Evolutionary conservation across 1,284 basidiomycete genomes (phyloP), one percentile per base, ranked within the genome.

Genomic region (Irpex sp.): DNA sequence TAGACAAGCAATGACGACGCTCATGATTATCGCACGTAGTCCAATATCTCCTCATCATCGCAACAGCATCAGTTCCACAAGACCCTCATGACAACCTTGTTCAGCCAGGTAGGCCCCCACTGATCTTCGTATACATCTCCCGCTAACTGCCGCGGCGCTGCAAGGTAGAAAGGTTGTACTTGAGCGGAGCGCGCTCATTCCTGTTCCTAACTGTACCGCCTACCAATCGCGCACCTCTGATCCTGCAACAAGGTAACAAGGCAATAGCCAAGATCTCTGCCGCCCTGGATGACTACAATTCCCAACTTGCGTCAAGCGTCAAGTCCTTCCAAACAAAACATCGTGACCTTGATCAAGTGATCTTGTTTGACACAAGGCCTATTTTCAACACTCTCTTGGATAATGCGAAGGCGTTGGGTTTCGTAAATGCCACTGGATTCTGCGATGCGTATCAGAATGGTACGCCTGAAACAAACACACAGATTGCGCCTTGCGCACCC

Each of bases 191-290:
- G 38, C 83, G 86, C 17, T 82, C 82, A 47, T 89, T 88, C 76
- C 74, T 88, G 13, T 86, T 89, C 77, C 75, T 89, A 52, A 87
- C 84, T n/a, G 86, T 89, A 8, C 87, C 87, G 1, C 85, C 86
- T 6, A 82, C 81, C 26, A 79, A 89, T 68, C 81, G 85, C 57
- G 79, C 86, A 0, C 87, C 87, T 1, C 77, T 86, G 11, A 72
- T 81, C 63, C 63, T 86, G 31, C 76, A 78, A 66, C 83, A 85
- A 76, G 85, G 85, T 4, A 61, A 72, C 0, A 63, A 69, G 0
- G 74, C 75, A 11, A 76, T 77, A 26, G 62, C 73, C 0, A 72
- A 72, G 31, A 77, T 87, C 66, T 76, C 72, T 2, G 64, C 76
- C 7, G 74, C 80, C 48, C 76, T 86, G 17, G 74, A 75, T 5